These are phyloP conservation scores for Oemleria cerasiformis DNA, from an alignment of 306 rosid genomes.

Conservation along the genomic window DNA sequence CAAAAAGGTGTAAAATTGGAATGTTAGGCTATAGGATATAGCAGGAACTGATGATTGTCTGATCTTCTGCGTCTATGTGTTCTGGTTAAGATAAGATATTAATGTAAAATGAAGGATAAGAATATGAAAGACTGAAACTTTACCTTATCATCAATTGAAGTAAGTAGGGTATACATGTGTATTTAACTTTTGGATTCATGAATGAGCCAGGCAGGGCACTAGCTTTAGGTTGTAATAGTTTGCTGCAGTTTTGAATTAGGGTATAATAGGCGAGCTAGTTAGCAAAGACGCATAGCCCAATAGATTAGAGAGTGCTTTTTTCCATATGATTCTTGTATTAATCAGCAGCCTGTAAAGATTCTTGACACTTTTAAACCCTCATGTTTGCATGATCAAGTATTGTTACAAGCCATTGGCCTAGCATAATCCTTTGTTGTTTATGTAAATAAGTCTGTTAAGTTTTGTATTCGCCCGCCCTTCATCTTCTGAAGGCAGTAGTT, in stretches of 20 bases:
- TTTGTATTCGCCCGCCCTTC: too few species aligned
- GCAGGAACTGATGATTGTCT: too few species aligned
- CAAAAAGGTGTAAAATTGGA: not conserved
- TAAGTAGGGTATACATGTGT: not conserved
- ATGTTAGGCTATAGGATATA: not conserved
- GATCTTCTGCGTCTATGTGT: not conserved
- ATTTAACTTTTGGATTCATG: not conserved
- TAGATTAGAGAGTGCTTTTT: not conserved
- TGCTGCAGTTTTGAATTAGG: too few species aligned
- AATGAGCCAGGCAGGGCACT: not conserved
- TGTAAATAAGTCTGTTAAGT: not conserved
- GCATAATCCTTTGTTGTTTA: not conserved
- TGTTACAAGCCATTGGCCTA: not conserved
- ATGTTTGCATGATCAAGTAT: not conserved
- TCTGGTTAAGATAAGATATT: too few species aligned
- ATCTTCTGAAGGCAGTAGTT: not conserved
- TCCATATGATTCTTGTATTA: not conserved
- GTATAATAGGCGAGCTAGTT: too few species aligned
- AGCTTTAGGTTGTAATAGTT: not conserved
- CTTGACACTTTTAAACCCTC: not conserved
- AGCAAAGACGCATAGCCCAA: not conserved
- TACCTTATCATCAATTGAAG: not conserved
- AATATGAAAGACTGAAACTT: not conserved
- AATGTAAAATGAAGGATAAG: too few species aligned
- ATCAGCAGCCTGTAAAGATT: not conserved